phyloP scores from a whole-genome alignment of 768 basidiomycete genomes.

The Pisolithus albus region DNA sequence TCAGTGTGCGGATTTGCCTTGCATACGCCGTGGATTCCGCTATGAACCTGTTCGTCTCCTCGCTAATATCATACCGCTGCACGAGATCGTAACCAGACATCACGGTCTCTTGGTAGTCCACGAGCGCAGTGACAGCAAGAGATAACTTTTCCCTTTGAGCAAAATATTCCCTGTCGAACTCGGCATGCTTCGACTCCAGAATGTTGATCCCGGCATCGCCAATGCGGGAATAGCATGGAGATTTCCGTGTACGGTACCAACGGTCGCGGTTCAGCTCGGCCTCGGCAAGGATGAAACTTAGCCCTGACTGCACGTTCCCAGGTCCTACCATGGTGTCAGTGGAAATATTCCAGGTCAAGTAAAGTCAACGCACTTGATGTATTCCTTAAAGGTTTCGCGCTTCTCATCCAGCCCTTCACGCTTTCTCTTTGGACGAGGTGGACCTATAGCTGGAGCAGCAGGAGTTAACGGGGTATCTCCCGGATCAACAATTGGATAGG shows the following conservation, averaged over 20 bases:
- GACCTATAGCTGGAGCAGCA: slow-evolving; percentile 11
- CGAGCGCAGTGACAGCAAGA: slow-evolving; percentile 17
- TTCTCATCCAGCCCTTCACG: slow-evolving; percentile 18
- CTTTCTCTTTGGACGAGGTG: slow-evolving; percentile 22
- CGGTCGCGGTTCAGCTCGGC: slow-evolving; percentile 24
- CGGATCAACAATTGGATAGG: neutral
- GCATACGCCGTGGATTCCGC: slow-evolving; percentile 21
- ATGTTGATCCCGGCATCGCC: slow-evolving; percentile 25
- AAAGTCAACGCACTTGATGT: slow-evolving; percentile 19
- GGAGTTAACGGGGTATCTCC: slow-evolving; percentile 3
- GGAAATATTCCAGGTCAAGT: neutral
- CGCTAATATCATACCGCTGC: slow-evolving; percentile 20
- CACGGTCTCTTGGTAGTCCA: slow-evolving; percentile 15
- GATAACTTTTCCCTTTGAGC: slow-evolving; percentile 21
- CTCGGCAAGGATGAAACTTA: slow-evolving; percentile 17
- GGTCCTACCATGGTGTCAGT: slow-evolving; percentile 10
- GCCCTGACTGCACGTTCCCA: slow-evolving; percentile 28
- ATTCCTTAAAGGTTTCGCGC: slow-evolving; percentile 22
- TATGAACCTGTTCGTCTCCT: slow-evolving; percentile 17
- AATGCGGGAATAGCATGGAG: slow-evolving; percentile 21
- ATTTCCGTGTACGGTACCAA: slow-evolving; percentile 27
- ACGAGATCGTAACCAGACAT: slow-evolving; percentile 21
- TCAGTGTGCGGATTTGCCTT: slow-evolving; percentile 18
- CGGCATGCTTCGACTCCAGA: slow-evolving; percentile 22
- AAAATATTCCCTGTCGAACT: slow-evolving; percentile 20